Conservation (phyloP, 139 green algal species). For the Haematococcus sp. region DNA sequence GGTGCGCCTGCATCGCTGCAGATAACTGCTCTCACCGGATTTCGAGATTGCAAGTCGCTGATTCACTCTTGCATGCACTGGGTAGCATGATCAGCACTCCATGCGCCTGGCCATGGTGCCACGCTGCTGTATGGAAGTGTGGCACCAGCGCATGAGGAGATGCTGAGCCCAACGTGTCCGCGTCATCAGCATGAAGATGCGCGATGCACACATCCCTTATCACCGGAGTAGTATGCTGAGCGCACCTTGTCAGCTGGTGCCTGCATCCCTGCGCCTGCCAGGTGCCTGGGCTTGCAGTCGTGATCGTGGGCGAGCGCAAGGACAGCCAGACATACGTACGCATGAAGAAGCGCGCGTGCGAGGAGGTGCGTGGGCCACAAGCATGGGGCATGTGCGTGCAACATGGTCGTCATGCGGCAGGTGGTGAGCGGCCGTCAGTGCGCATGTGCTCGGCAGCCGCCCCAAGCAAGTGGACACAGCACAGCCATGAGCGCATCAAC, state of each 20-base stretch:
- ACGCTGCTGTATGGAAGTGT: neutral
- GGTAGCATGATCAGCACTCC: neutral
- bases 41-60: neutral
- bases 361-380: conserved; percentile 18
- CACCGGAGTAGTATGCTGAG: no score
- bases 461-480: no score
- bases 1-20: conserved; percentile 33
- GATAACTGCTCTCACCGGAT: neutral
- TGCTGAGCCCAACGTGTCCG: no score
- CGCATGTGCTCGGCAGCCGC: no score
- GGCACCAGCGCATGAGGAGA: neutral
- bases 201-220: no score
- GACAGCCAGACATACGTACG: conserved; percentile 97
- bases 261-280: conserved; percentile 22
- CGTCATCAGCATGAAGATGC: no score
- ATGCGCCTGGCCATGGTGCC: neutral
- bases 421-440: no score
- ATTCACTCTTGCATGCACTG: neutral
- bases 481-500: no score
- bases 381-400: neutral
- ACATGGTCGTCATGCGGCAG: neutral
- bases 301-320: conserved; percentile 92
- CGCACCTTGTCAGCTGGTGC: no score
- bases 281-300: conserved; percentile 91
- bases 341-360: conserved; percentile 92